Evolutionary conservation across 169 alveolate species (phyloP).

Genomic region (Plasmodium chabaudi): DNA sequence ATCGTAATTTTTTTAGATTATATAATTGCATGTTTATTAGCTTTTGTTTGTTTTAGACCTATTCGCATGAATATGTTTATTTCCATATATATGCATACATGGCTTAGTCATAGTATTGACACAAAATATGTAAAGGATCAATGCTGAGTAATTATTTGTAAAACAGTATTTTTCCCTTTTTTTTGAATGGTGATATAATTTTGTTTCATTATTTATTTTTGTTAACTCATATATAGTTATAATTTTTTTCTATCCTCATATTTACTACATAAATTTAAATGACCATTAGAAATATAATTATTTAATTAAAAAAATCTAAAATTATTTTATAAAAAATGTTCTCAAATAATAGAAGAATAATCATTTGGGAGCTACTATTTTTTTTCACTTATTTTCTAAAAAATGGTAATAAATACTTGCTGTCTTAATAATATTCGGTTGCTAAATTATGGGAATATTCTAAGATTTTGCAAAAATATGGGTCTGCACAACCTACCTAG

Average conservation of each 20-base stretch:
- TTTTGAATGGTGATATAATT: neutral
- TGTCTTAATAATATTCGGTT: neutral
- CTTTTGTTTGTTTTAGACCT: constrained; percentile 7
- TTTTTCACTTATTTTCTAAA: constrained; percentile 30
- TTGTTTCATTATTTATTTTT: neutral
- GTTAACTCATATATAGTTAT: neutral
- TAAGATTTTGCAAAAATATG: too few relatives aligned
- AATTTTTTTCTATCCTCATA: neutral
- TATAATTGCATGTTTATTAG: constrained; percentile 10
- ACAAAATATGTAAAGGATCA: too few relatives aligned
- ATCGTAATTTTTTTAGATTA: too few relatives aligned
- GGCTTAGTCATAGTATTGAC: too few relatives aligned
- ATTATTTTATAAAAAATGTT: constrained; percentile 22
- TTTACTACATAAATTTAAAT: neutral
- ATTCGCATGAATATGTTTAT: neutral
- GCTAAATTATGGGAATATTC: too few relatives aligned
- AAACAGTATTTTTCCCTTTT: too few relatives aligned
- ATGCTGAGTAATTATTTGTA: too few relatives aligned
- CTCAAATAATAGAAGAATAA: constrained; percentile 15
- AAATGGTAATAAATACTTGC: constrained; percentile 5
- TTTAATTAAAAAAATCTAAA: constrained; percentile 4
- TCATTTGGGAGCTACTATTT: constrained; percentile 20
- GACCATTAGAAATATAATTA: constrained; percentile 2
- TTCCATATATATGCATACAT: neutral
- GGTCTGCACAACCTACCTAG: neutral